phyloP scores from a whole-genome alignment of 176 grass and related monocot species.

The Oryza nivara region DNA sequence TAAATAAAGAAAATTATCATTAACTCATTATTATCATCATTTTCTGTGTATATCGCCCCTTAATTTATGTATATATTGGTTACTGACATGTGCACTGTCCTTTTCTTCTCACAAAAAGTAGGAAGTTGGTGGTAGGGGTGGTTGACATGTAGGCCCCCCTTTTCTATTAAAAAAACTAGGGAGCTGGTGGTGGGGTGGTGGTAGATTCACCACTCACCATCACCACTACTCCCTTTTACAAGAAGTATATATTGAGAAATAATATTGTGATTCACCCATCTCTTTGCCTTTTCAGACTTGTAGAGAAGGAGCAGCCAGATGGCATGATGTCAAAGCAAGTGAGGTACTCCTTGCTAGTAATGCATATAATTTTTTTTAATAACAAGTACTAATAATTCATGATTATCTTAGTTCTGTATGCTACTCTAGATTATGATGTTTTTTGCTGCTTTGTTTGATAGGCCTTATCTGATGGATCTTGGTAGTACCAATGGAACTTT shows the following conservation, averaged over 20 bases:
- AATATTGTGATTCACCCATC: slow-evolving; percentile 32
- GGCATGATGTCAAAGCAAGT: slow-evolving; percentile 83
- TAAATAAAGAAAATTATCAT: too few species aligned
- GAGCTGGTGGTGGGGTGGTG: too few species aligned
- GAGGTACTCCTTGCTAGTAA: slow-evolving; percentile 50
- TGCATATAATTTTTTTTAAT: neutral
- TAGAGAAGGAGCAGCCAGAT: slow-evolving; percentile 92
- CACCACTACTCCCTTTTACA: too few species aligned
- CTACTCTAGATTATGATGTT: slow-evolving; percentile 12
- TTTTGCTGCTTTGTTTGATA: slow-evolving; percentile 37
- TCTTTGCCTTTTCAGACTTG: slow-evolving; percentile 56
- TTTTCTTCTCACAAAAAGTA: too few species aligned
- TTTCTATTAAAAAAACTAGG: too few species aligned
- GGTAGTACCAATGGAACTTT: slow-evolving; percentile 93
- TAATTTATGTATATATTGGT: too few species aligned
- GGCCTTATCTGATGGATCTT: slow-evolving; percentile 96
- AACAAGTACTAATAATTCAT: neutral
- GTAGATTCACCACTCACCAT: too few species aligned
- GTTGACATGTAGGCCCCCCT: too few species aligned
- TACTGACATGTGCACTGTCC: too few species aligned
- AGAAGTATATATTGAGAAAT: neutral
- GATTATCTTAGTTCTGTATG: neutral
- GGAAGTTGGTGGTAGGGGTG: too few species aligned
- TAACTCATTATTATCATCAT: too few species aligned
- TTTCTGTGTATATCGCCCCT: too few species aligned